phyloP scores from a whole-genome alignment of 1,284 basidiomycete species.

The Lentinus polychrous region DNA sequence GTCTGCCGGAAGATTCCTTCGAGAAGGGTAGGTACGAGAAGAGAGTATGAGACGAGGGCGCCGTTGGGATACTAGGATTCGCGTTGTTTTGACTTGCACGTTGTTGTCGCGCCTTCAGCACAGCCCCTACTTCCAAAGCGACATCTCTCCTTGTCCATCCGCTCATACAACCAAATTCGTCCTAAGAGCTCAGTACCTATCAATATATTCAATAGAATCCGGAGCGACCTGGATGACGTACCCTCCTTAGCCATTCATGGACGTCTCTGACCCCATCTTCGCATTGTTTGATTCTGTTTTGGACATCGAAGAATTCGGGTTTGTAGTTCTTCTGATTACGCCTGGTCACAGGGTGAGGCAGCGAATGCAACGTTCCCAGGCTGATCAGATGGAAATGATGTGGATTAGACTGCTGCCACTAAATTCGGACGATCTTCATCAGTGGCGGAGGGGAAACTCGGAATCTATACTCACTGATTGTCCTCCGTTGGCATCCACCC shows the following conservation, averaged over 20 bases:
- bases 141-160: slow-evolving; percentile 49
- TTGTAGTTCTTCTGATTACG: slow-evolving; percentile 75
- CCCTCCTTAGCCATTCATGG: slow-evolving; percentile 45
- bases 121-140: slow-evolving; percentile 52
- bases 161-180: slow-evolving; percentile 24
- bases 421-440: not conserved
- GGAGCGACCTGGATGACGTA: slow-evolving; percentile 8
- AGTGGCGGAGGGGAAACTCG: not conserved
- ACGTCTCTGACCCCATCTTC: slow-evolving; percentile 52
- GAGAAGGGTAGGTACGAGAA: slow-evolving; percentile 51
- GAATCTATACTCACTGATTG: slow-evolving; percentile 40
- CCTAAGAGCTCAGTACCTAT: slow-evolving; percentile 10
- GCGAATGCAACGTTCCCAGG: slow-evolving; percentile 71
- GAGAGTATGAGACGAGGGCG: slow-evolving; percentile 41
- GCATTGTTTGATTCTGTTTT: slow-evolving; percentile 47
- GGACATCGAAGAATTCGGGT: slow-evolving; percentile 62
- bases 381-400: slow-evolving; percentile 81
- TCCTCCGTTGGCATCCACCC: slow-evolving; percentile 71
- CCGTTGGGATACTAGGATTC: not conserved
- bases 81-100: slow-evolving; percentile 2
- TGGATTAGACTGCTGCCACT: slow-evolving; percentile 77
- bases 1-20: slow-evolving; percentile 17
- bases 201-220: slow-evolving; percentile 12
- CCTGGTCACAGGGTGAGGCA: slow-evolving; percentile 82
- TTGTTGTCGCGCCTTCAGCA: slow-evolving; percentile 42